phyloP scores from a whole-genome alignment of 352 stramenopile genomes.

The Phytopythium chamaehyphon region DNA sequence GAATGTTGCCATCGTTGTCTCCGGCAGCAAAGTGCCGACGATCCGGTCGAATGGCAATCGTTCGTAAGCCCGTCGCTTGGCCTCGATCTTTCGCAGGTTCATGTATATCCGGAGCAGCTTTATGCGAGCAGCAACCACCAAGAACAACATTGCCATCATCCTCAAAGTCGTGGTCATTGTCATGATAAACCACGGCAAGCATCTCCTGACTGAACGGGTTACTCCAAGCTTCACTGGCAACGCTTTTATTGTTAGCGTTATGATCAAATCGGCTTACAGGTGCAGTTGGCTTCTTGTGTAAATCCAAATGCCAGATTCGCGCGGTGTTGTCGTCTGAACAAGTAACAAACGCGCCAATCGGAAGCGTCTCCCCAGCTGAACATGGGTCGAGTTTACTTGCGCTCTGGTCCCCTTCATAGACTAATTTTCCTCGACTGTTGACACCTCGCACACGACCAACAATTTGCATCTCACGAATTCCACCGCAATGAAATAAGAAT shows the following conservation, averaged over 20 bases:
- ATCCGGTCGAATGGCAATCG: slow-evolving; percentile 48
- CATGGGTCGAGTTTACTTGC: slow-evolving; percentile 6
- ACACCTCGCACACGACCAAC: slow-evolving; percentile 43
- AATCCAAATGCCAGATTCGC: slow-evolving; percentile 82
- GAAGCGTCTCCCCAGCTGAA: slow-evolving; percentile 25
- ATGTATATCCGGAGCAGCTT: slow-evolving; percentile 40
- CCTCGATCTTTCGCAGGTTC: slow-evolving; percentile 24
- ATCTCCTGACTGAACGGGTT: slow-evolving; percentile 74
- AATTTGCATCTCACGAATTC: slow-evolving; percentile 63
- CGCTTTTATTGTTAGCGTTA: slow-evolving; percentile 4
- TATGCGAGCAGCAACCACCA: slow-evolving; percentile 47
- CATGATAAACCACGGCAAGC: slow-evolving; percentile 63
- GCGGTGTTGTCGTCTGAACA: slow-evolving; percentile 86
- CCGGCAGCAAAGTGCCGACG: slow-evolving; percentile 61
- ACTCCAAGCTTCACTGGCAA: slow-evolving; percentile 37
- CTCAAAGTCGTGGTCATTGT: slow-evolving; percentile 35
- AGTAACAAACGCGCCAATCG: slow-evolving; percentile 74
- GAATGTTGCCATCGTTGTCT: slow-evolving; percentile 67
- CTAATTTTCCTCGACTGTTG: slow-evolving; percentile 51
- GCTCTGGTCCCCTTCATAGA: slow-evolving; percentile 29
- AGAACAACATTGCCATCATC: slow-evolving; percentile 39
- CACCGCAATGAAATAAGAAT: slow-evolving; percentile 78
- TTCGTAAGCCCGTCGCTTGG: slow-evolving; percentile 36
- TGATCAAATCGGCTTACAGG: slow-evolving; percentile 25
- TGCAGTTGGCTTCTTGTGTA: slow-evolving; percentile 39